phyloP scores from a whole-genome alignment of 75 land plant genomes.

The Pseudotsuga menziesii region DNA sequence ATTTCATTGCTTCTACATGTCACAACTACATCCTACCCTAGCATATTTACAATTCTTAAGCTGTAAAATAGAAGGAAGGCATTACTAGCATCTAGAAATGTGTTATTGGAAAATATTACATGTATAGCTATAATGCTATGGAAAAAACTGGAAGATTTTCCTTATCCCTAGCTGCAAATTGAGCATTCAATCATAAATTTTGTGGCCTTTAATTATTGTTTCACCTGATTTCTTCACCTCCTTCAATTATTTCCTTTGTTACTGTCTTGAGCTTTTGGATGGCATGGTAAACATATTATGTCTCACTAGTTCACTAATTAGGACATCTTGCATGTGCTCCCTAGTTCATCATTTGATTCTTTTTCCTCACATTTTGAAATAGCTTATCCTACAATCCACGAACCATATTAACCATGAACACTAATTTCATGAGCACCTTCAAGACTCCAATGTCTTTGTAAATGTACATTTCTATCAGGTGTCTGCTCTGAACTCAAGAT shows the following conservation, averaged over 20 bases:
- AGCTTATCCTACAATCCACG: constrained; percentile 28
- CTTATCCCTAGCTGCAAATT: constrained; percentile 97
- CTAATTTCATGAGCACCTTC: constrained; percentile 69
- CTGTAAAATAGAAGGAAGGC: not conserved
- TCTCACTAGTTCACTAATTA: constrained; percentile 82
- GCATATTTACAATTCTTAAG: not conserved
- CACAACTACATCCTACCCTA: not conserved
- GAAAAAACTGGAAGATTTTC: constrained; percentile 23
- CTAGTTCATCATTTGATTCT: constrained; percentile 26
- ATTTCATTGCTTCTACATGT: not conserved
- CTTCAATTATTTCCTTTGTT: constrained; percentile 43
- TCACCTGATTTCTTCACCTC: constrained; percentile 86
- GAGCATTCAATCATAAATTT: constrained; percentile 96
- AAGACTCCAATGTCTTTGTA: constrained; percentile 74
- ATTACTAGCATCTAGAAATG: not conserved
- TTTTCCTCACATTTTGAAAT: constrained; percentile 38
- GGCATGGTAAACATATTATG: constrained; percentile 35
- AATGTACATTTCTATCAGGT: constrained; percentile 29
- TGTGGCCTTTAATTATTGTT: constrained; percentile 83
- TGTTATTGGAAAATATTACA: not conserved
- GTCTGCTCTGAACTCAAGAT: constrained; percentile 38
- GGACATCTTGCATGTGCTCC: constrained; percentile 95
- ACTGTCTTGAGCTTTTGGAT: constrained; percentile 47
- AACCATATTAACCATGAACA: constrained; percentile 36
- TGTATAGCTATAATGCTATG: not conserved